These are phyloP conservation scores for Amaranthus hypochondriacus DNA, from an alignment of 148 eudicot genomes.

Conservation along the genomic window DNA sequence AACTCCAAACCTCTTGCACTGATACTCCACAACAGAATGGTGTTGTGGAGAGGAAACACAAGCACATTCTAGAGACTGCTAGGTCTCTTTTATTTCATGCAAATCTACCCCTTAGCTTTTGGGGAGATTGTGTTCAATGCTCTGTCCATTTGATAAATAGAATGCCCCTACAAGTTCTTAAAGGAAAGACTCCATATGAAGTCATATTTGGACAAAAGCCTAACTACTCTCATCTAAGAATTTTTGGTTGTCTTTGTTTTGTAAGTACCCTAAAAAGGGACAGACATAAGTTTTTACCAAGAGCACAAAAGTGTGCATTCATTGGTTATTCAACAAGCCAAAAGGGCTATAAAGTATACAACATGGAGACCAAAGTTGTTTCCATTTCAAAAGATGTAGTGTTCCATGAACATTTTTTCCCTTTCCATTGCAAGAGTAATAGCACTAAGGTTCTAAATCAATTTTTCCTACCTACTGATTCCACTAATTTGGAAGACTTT, in stretches of 20 bases:
- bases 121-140: background rate
- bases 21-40: background rate
- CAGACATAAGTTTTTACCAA: background rate
- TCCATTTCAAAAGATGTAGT: background rate
- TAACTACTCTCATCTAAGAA: background rate
- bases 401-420: background rate
- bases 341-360: background rate
- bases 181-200: background rate
- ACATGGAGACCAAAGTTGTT: background rate
- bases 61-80: background rate
- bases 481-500: background rate
- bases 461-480: background rate
- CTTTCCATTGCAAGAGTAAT: background rate
- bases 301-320: background rate
- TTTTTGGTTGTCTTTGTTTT: background rate
- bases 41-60: background rate
- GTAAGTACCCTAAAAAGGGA: background rate
- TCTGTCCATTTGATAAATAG: background rate
- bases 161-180: background rate
- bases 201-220: background rate
- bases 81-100: background rate
- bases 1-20: background rate
- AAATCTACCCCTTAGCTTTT: background rate
- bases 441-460: background rate
- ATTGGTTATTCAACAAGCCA: background rate